Evolutionary conservation across 1,284 basidiomycete species (phyloP).

Genomic region (Thecaphora thlaspeos): DNA sequence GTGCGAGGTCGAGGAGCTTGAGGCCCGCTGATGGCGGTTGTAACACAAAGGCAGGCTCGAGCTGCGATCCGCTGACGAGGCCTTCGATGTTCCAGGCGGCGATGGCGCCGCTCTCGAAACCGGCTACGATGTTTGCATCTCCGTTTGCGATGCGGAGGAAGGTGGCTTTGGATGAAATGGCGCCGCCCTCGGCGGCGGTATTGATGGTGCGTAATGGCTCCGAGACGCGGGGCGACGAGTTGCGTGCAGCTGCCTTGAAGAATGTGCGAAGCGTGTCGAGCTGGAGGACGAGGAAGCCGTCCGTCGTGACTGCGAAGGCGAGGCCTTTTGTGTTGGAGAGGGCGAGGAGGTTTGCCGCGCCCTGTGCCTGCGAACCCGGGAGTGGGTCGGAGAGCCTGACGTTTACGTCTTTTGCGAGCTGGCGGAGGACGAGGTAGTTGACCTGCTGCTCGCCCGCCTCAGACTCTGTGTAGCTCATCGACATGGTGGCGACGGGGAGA

Average conservation of each 20-base stretch:
- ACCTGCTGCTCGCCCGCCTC: constrained; percentile 59
- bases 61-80: constrained; percentile 16
- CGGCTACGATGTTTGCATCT: constrained; percentile 21
- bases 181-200: constrained; percentile 2
- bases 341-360: constrained; percentile 56
- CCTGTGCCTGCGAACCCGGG: constrained; percentile 21
- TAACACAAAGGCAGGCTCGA: constrained; percentile 25
- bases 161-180: constrained; percentile 7
- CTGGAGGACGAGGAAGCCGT: constrained; percentile 52
- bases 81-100: constrained; percentile 32
- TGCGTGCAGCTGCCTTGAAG: constrained; percentile 30
- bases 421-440: constrained; percentile 51
- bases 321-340: constrained; percentile 58
- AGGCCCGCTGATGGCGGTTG: constrained; percentile 28
- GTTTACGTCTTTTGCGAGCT: constrained; percentile 48
- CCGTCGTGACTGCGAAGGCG: constrained; percentile 58
- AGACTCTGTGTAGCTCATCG: constrained; percentile 13
- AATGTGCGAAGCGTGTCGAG: constrained; percentile 40
- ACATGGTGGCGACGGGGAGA: constrained; percentile 5
- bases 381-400: constrained; percentile 51
- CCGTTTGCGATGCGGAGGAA: constrained; percentile 35
- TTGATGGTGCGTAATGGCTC: constrained; percentile 17
- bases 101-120: constrained; percentile 38
- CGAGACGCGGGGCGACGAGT: constrained; percentile 20
- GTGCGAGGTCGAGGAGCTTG: constrained; percentile 49